Evolutionary conservation across 2,329 filamentous ascomycete genomes (phyloP), one percentile per base, ranked within the genome.

Genomic region (Trichoderma semiorbis): DNA sequence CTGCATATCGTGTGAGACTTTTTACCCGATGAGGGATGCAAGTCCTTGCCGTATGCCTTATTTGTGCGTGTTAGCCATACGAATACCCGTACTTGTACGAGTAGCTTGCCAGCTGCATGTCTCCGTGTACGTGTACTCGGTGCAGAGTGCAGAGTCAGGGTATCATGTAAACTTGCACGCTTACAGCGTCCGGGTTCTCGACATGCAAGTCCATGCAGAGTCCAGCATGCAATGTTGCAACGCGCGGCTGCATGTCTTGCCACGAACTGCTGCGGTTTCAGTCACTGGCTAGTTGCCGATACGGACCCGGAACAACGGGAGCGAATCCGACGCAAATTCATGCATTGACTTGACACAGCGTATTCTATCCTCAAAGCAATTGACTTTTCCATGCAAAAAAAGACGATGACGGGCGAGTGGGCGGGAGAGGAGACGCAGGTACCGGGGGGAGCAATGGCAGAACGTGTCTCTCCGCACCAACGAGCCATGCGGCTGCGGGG

Each of bases 11-110:
- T 34, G 32, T 32, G 32, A 39, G 47, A 32, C 26, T 58, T 26
- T 60, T 69, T 62, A 69, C 66, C 66, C 66, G 66, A 69, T 69
- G 66, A 53, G 57, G 55, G 66, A 69, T 36, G 16, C 57, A 50
- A 62, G 66, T 53, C 66, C 66, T 58, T 53, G 55, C 55, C 28
- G 39, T 53, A 47, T 65, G 60, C 43, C 61, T 47, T 32, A 63
- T 64, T 70, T 58, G 58, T 21, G 47, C 36, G 12, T 30, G 18
- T 26, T 21, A 39, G 2, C 30, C 63, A 18, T 60, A n/a, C 57
- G n/a, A 26, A 21, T 34, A 34, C 5, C 47, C 47, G 21, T 24
- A 53, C 47, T 53, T 24, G 47, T 53, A 53, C 47, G 47, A 53
- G 21, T 24, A 50, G n/a, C 10, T 3, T 36, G 34, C 34, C 14